Base-by-base conservation (phyloP, 1,284 basidiomycete species). In the Mycosarcoma maydis region DNA sequence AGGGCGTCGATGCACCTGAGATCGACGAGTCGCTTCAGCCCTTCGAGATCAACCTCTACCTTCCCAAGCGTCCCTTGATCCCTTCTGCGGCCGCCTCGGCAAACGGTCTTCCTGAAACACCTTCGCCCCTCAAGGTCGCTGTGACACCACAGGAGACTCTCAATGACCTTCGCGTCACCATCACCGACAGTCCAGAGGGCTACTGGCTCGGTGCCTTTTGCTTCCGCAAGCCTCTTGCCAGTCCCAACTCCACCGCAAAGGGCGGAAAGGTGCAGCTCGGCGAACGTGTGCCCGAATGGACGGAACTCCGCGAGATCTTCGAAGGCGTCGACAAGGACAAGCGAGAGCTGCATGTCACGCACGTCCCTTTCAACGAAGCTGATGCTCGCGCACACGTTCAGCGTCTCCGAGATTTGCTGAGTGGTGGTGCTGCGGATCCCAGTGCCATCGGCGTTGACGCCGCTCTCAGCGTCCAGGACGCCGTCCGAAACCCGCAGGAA, bases 311-410 rank as follows among this genome's bases (percentile, higher is more conserved):
- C 30, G 74, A 77, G 20, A 62, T 81, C 49, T 81, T 81, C 46
- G 51, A 70, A 10, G 74, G 58, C 14, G 75, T 74, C 11, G 67
- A 76, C 38, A 41, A 49, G 38, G 71, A 75, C 41, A 46, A 73
- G 50, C 67, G 77, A 34, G 69, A 70, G 51, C 70, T 81, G 20
- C 48, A 74, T 56, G 55, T 81, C 37, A 61, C 75, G 33, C 76
- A 80, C 52, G 85, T 85, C 71, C 82, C 84, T 10, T 86, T 84
- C 78, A 84, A 84, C 42, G 85, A 85, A 68, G 81, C 83, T 29
- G 81, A 84, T 36, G 85, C 85, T 14, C 81, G 85, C 14, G 81
- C 83, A 57, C 83, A 85, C 33, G 80, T 86, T 33, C 80, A 85
- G 40, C 82, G 85, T 27, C 78, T 86, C 33, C 79, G 85, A 42